Evolutionary conservation across 2,329 filamentous ascomycete genomes (phyloP), one percentile per base, ranked within the genome.

Genomic region (Clarireedia hainanense): DNA sequence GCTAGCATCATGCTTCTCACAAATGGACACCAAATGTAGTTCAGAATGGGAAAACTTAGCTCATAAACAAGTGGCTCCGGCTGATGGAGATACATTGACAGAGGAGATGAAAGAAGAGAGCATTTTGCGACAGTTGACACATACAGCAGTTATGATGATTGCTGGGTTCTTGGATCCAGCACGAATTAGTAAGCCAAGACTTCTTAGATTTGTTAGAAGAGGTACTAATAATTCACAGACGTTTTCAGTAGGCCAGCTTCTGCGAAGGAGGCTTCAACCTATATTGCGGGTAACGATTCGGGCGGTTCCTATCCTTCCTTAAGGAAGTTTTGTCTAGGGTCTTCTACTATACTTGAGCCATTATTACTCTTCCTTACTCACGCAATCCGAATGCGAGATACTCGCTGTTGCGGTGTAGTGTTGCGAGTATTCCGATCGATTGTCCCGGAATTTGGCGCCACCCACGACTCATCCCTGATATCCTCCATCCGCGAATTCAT

Each of bases 101-200:
- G 91, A 96, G 63, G 94, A 99, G 73, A 99, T 99, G 94, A 96
- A 96, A 72, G 86, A 89, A 6, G 94, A 99, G 70, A 97, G 92
- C 67, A 95, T 99, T 30, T 75, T 99, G 47, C 84, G 94, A 20
- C 91, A 96, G 69, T 79, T 97, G 50, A 96, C 92, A 0, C 94
- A 95, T 71, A 90, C 90, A 3, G 89, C 91, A 1, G 90, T 96
- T 30, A 85, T 94, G 64, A 90, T 97, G 79, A 87, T 96, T 60
- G 89, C 90, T 6, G 88, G 90, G 63, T 84, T 97, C 64, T 77
- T 99, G 23, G 91, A 95, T 68, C 88, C 91, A 14, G 77, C 79
- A 49, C 75, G 82, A 73, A 77, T 72, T 69, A 85, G 83, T 85
- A 76, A 73, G 78, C 71, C 17, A n/a, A 27, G 20, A 14, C 37